A percentile compares a stretch with the other conserved stretches of the same genome.
These are phyloP conservation scores for Smallanthus sonchifolius DNA, from an alignment of 129 eudicot species.

Conservation along the genomic window DNA sequence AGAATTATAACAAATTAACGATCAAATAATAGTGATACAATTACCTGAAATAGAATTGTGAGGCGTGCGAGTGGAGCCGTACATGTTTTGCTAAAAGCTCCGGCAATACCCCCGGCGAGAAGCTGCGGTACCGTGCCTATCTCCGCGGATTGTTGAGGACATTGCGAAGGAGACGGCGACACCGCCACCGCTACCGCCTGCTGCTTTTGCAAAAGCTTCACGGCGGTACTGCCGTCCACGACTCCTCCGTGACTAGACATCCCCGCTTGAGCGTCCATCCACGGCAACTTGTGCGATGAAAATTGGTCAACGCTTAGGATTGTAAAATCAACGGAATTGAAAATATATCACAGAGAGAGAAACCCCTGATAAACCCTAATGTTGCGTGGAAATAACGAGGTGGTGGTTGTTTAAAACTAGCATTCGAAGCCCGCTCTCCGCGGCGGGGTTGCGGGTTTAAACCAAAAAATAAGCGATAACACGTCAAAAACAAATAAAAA, in stretches of 20 bases:
- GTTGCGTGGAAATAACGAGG: slow-evolving; percentile 4
- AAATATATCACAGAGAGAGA: slow-evolving; percentile 4
- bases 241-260: slow-evolving; percentile 44
- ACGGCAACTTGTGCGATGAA: slow-evolving; percentile 5
- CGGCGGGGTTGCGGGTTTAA: too few species aligned
- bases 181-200: slow-evolving; percentile 27
- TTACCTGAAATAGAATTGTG: slow-evolving; percentile 86
- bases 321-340: neutral
- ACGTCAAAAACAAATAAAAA: too few species aligned
- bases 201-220: slow-evolving; percentile 44
- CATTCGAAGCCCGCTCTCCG: too few species aligned
- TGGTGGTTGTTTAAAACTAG: neutral
- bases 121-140: slow-evolving; percentile 76
- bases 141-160: slow-evolving; percentile 46
- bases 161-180: slow-evolving; percentile 20
- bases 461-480: too few species aligned
- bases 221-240: slow-evolving; percentile 48
- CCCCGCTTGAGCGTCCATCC: slow-evolving; percentile 61
- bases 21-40: neutral
- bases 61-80: slow-evolving; percentile 90
- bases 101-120: slow-evolving; percentile 83
- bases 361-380: slow-evolving; percentile 40
- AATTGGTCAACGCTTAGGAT: neutral
- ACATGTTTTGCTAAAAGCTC: slow-evolving; percentile 86
- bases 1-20: neutral